Conservation (phyloP, 371 early-diverging fungal species). For the Polyrhizophydium stewartii region DNA sequence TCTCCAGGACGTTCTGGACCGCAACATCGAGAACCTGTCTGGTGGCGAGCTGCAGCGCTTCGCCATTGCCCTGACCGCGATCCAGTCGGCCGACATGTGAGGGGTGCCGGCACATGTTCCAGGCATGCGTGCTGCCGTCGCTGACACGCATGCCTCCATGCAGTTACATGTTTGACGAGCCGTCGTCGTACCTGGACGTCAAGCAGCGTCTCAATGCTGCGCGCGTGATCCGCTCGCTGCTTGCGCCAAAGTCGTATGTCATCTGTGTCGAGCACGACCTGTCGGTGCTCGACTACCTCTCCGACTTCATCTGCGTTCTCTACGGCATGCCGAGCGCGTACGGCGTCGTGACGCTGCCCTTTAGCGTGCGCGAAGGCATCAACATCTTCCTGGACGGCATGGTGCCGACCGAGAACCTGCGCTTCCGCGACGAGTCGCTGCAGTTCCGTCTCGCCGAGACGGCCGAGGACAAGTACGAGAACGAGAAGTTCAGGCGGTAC, state of each 20-base stretch:
- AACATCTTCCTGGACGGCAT: constrained; percentile 99
- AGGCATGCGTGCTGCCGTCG: background rate
- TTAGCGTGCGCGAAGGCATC: constrained; percentile 97
- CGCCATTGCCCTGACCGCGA: constrained; percentile 88
- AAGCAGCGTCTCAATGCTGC: constrained; percentile 99
- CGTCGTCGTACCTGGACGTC: constrained; percentile 98
- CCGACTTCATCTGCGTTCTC: constrained; percentile 98
- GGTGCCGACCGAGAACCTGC: constrained; percentile 99
- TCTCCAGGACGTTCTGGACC: constrained; percentile 79
- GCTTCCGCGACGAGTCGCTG: constrained; percentile 97
- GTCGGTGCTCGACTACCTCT: constrained; percentile 97
- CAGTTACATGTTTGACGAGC: constrained; percentile 99
- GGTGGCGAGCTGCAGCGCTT: constrained; percentile 99
- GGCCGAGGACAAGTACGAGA: constrained; percentile 57
- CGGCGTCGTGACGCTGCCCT: constrained; percentile 99
- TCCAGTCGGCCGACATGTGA: constrained; percentile 89
- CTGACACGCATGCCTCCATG: constrained; percentile 3
- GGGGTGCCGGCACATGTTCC: constrained; percentile 14
- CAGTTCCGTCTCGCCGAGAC: constrained; percentile 94
- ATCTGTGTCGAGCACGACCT: constrained; percentile 99
- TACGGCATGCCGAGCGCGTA: constrained; percentile 99
- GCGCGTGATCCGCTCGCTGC: constrained; percentile 86
- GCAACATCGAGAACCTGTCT: constrained; percentile 90
- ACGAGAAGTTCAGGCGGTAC: constrained; percentile 65
- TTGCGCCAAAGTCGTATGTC: constrained; percentile 77